A percentile compares a stretch with the other conserved stretches of the same genome.
These are phyloP conservation scores for Candida namnaoensis DNA, from an alignment of 805 yeast genomes.

Conservation along the genomic window DNA sequence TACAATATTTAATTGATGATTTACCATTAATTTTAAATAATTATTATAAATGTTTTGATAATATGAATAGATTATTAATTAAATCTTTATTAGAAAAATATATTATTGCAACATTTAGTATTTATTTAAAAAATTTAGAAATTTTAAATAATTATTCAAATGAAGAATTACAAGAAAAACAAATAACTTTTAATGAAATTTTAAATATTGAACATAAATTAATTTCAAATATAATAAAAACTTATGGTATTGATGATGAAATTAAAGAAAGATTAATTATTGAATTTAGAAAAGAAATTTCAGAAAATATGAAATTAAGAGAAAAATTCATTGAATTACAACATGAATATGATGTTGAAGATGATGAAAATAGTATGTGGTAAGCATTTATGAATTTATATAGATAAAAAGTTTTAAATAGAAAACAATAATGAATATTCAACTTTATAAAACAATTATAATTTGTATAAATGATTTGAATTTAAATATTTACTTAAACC, in stretches of 20 bases:
- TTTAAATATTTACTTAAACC: conserved; percentile 67
- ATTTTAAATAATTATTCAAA: background rate
- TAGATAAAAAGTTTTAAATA: too few relatives aligned
- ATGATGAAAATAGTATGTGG: conserved; percentile 21
- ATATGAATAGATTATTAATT: conserved; percentile 6
- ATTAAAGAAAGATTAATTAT: background rate
- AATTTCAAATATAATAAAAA: background rate
- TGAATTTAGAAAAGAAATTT: conserved; percentile 1
- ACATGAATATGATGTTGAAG: conserved; percentile 20
- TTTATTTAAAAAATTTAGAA: conserved; percentile 1
- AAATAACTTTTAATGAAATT: background rate
- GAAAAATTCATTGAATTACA: conserved; percentile 14
- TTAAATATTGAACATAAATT: background rate
- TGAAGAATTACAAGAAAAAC: background rate
- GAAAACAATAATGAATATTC: too few relatives aligned
- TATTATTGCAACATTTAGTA: conserved; percentile 5
- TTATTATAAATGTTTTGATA: conserved; percentile 4
- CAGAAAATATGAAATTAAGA: conserved; percentile 1
- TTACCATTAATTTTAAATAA: conserved; percentile 2
- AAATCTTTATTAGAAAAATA: conserved; percentile 1
- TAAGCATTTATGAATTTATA: background rate
- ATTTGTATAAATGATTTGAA: conserved; percentile 30
- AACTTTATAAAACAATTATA: background rate
- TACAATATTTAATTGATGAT: conserved; percentile 2
- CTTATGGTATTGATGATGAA: background rate